Evolutionary conservation across 768 basidiomycete species (phyloP).

Genomic region (Leccinum subgranulosum): DNA sequence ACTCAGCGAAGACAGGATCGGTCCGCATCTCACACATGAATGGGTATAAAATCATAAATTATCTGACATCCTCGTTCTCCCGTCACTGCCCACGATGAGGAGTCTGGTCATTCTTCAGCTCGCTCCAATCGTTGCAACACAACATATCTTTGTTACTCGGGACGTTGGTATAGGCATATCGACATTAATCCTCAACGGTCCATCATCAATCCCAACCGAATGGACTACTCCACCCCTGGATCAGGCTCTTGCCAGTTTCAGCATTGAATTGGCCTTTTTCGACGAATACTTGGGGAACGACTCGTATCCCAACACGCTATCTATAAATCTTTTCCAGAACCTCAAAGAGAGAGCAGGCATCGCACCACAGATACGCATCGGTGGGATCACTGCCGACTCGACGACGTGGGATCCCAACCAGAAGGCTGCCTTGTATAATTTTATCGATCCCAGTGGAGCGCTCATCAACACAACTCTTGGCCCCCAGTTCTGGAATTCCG

Average conservation of each 20-base stretch:
- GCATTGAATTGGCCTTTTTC: conserved; percentile 54
- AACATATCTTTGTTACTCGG: conserved; percentile 7
- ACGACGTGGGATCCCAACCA: conserved; percentile 46
- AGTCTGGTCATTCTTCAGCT: not conserved
- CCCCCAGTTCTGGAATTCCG: conserved; percentile 47
- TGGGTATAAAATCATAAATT: not conserved
- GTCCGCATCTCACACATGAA: conserved; percentile 8
- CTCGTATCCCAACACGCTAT: conserved; percentile 41
- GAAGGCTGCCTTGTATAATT: conserved; percentile 33
- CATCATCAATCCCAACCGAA: conserved; percentile 39
- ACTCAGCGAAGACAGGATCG: not conserved
- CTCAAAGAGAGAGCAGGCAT: conserved; percentile 42
- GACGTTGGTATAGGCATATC: not conserved
- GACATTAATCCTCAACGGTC: conserved; percentile 37
- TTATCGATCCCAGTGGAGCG: conserved; percentile 40
- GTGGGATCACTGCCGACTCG: conserved; percentile 54
- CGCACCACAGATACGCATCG: conserved; percentile 47
- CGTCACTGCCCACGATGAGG: conserved; percentile 10
- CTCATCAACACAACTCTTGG: conserved; percentile 52
- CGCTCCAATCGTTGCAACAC: conserved; percentile 6
- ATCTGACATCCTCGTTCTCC: not conserved
- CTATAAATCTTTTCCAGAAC: conserved; percentile 44
- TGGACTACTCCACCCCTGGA: conserved; percentile 42
- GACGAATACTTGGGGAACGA: conserved; percentile 48
- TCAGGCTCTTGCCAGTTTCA: conserved; percentile 49